Percentiles rank a stretch among this genome's conserved stretches.
Conservation (phyloP, 805 yeast genomes). For the Metschnikowia drakensbergensis region DNA sequence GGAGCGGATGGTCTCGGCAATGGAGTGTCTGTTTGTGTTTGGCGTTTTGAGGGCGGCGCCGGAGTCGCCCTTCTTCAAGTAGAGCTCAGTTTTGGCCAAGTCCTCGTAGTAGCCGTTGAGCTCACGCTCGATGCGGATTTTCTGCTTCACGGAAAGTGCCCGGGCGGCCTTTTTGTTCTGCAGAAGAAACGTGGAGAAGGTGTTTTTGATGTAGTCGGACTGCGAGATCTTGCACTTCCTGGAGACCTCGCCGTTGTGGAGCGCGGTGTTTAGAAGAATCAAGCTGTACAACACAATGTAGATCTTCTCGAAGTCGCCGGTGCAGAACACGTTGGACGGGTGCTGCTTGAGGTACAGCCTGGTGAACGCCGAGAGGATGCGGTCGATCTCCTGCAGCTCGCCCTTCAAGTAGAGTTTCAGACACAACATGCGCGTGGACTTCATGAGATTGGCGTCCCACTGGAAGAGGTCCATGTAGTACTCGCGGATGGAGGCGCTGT, state of each 20-base stretch:
- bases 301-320: slow-evolving; percentile 49
- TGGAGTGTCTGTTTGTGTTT: slow-evolving; percentile 18
- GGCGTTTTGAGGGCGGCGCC: slow-evolving; percentile 4
- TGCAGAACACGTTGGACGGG: slow-evolving; percentile 47
- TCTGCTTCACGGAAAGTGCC: slow-evolving; percentile 33
- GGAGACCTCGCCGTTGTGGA: slow-evolving; percentile 52
- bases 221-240: slow-evolving; percentile 38
- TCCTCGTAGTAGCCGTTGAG: slow-evolving; percentile 44
- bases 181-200: slow-evolving; percentile 39
- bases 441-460: slow-evolving; percentile 50
- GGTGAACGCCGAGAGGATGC: slow-evolving; percentile 66
- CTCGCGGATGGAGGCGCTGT: slow-evolving; percentile 37
- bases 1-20: slow-evolving; percentile 21
- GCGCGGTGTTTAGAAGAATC: slow-evolving; percentile 70
- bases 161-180: slow-evolving; percentile 29
- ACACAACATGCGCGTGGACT: slow-evolving; percentile 58
- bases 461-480: slow-evolving; percentile 46
- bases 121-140: slow-evolving; percentile 43
- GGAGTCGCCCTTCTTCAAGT: slow-evolving; percentile 30
- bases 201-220: slow-evolving; percentile 39
- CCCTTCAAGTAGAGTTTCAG: slow-evolving; percentile 69
- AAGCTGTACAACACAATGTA: slow-evolving; percentile 71
- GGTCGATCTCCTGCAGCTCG: slow-evolving; percentile 78
- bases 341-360: slow-evolving; percentile 54
- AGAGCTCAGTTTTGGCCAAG: slow-evolving; percentile 35